A percentile compares a stretch with the other conserved stretches of the same genome.
Conservation (phyloP, 1,284 basidiomycete genomes). For the Tetrapyrgos nigripes region DNA sequence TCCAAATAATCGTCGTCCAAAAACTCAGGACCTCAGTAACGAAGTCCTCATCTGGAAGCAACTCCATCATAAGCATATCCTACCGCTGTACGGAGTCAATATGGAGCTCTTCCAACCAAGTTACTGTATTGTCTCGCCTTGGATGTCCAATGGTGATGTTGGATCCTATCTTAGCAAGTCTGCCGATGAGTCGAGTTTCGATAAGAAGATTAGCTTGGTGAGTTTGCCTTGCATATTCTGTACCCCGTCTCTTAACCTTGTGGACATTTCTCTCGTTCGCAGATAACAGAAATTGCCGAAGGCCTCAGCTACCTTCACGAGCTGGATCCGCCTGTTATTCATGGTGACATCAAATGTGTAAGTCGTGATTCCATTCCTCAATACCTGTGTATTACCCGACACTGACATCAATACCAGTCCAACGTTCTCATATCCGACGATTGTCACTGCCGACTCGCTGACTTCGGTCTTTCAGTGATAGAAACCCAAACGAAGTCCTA, state of each 20-base stretch:
- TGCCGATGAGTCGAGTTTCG: too few species aligned
- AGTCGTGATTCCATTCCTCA: background rate
- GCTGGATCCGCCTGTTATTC: background rate
- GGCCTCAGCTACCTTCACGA: conserved; percentile 6
- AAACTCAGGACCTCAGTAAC: conserved; percentile 2
- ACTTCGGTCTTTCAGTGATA: conserved; percentile 1
- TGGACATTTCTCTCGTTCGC: background rate
- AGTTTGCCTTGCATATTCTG: too few species aligned
- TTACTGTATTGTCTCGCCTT: conserved; percentile 4
- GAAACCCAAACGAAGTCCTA: background rate
- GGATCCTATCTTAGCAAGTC: background rate
- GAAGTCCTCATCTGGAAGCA: conserved; percentile 4
- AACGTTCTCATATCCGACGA: conserved; percentile 2
- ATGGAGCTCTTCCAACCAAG: background rate
- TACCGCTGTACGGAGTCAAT: conserved; percentile 11
- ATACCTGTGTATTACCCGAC: background rate
- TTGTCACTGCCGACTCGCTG: background rate
- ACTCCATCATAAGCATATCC: background rate
- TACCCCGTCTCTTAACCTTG: too few species aligned
- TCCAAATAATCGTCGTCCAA: too few species aligned
- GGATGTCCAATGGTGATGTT: conserved; percentile 3
- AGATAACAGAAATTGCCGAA: conserved; percentile 9
- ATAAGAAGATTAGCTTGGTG: too few species aligned
- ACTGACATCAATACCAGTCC: background rate
- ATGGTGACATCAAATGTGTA: conserved; percentile 14